Conservation (phyloP, 192 early-diverging fungal species). For the Allomyces arbusculus region DNA sequence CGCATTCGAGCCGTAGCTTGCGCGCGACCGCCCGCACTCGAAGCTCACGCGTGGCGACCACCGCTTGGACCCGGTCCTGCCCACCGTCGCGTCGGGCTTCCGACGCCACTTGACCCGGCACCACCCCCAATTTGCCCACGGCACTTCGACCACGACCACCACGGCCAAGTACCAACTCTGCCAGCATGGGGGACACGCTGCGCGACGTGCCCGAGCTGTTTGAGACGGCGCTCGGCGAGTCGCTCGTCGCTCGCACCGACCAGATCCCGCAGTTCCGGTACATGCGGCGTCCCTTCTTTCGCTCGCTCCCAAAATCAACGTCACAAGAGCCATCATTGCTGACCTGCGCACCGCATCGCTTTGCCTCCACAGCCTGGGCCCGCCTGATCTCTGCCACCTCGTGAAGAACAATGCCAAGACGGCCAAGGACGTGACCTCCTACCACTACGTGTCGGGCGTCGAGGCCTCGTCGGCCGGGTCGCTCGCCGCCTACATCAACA, state of each 20-base stretch:
- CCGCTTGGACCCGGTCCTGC: too few species aligned
- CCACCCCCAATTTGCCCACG: too few species aligned
- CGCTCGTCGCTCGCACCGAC: conserved; percentile 67
- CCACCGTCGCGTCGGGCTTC: too few species aligned
- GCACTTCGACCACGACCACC: too few species aligned
- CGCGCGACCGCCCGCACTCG: too few species aligned
- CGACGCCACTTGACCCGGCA: too few species aligned
- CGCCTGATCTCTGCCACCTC: conserved; percentile 93
- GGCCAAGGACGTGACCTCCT: conserved; percentile 14
- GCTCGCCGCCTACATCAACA: conserved; percentile 93
- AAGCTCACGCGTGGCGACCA: too few species aligned
- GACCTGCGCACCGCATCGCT: background rate
- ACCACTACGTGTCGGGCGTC: conserved; percentile 57
- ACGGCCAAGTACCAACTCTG: too few species aligned
- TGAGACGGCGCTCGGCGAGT: conserved; percentile 79
- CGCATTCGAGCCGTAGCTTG: too few species aligned
- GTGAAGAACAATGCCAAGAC: conserved; percentile 75
- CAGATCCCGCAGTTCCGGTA: conserved; percentile 8
- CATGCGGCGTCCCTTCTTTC: background rate
- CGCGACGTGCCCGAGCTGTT: conserved; percentile 92
- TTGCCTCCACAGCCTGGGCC: conserved; percentile 56
- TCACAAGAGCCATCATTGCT: background rate
- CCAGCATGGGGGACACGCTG: conserved; percentile 34
- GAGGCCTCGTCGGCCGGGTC: conserved; percentile 86
- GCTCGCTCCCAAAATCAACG: background rate